These are phyloP conservation scores for Delitschia confertaspora DNA, from an alignment of 495 filamentous ascomycete genomes.

Conservation along the genomic window DNA sequence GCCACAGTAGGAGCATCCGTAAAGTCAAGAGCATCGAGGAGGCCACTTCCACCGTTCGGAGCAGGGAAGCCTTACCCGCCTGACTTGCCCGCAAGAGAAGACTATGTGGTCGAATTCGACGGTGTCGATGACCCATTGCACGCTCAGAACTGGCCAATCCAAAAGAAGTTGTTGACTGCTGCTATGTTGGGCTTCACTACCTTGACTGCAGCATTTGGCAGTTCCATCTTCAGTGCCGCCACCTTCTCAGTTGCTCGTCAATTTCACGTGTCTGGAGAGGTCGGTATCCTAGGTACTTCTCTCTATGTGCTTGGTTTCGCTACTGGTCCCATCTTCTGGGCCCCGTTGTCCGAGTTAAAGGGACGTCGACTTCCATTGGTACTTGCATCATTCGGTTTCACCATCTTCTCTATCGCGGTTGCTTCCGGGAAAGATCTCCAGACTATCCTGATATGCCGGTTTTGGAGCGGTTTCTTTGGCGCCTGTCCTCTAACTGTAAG, in stretches of 20 bases:
- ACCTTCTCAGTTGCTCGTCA: slow-evolving; percentile 43
- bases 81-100: slow-evolving; percentile 58
- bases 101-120: slow-evolving; percentile 83
- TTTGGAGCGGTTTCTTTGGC: slow-evolving; percentile 68
- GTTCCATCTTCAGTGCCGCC: slow-evolving; percentile 59
- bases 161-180: slow-evolving; percentile 63
- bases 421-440: slow-evolving; percentile 72
- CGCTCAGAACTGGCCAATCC: slow-evolving; percentile 73
- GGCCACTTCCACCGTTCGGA: slow-evolving; percentile 53
- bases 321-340: slow-evolving; percentile 49
- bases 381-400: slow-evolving; percentile 67
- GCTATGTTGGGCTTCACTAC: slow-evolving; percentile 74
- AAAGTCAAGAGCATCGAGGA: slow-evolving; percentile 44
- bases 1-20: slow-evolving; percentile 57
- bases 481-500: slow-evolving; percentile 66
- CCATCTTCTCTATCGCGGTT: slow-evolving; percentile 62
- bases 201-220: slow-evolving; percentile 63
- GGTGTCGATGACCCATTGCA: slow-evolving; percentile 71
- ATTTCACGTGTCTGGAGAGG: slow-evolving; percentile 50
- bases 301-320: slow-evolving; percentile 68
- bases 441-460: slow-evolving; percentile 72
- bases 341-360: slow-evolving; percentile 69
- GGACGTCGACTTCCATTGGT: slow-evolving; percentile 67
- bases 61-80: slow-evolving; percentile 74
- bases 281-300: slow-evolving; percentile 56